Evolutionary conservation across 768 basidiomycete genomes (phyloP).

Genomic region (Macrolepiota albuminosa): DNA sequence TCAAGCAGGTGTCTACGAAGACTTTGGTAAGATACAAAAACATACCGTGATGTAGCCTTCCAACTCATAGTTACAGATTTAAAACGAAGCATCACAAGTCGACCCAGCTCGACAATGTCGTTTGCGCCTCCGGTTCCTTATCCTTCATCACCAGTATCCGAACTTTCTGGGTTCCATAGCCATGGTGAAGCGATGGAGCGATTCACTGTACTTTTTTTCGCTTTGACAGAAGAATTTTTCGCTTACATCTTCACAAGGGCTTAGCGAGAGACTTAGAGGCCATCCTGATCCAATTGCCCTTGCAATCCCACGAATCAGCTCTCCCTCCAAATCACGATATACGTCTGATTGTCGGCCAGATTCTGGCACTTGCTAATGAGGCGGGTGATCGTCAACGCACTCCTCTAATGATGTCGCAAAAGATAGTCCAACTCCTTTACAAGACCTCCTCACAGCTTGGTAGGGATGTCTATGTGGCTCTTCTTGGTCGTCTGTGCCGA

Average conservation of each 20-base stretch:
- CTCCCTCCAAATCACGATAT: slow-evolving; percentile 85
- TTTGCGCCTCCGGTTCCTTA: slow-evolving; percentile 52
- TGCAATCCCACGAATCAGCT: slow-evolving; percentile 55
- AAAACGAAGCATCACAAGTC: slow-evolving; percentile 53
- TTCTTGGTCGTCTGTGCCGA: slow-evolving; percentile 86
- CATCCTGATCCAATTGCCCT: slow-evolving; percentile 68
- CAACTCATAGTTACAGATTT: slow-evolving; percentile 42
- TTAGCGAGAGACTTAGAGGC: slow-evolving; percentile 72
- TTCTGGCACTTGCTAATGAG: slow-evolving; percentile 76
- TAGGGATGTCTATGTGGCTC: slow-evolving; percentile 87
- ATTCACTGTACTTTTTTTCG: slow-evolving; percentile 54
- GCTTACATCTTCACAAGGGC: slow-evolving; percentile 22
- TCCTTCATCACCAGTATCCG: slow-evolving; percentile 59
- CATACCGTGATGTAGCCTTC: background rate
- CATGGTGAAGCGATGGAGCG: slow-evolving; percentile 88
- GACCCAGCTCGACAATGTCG: slow-evolving; percentile 69
- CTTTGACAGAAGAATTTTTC: background rate
- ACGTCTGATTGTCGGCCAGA: slow-evolving; percentile 77
- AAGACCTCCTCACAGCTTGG: slow-evolving; percentile 83
- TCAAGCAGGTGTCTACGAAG: slow-evolving; percentile 91
- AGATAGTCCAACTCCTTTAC: slow-evolving; percentile 92
- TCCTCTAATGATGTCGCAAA: slow-evolving; percentile 90
- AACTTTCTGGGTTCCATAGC: slow-evolving; percentile 46
- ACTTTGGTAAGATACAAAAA: slow-evolving; percentile 61
- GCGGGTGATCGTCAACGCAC: slow-evolving; percentile 80